A percentile compares a stretch with the other conserved stretches of the same genome.
These are phyloP conservation scores for Podosphaera leucotricha DNA, from an alignment of 2,329 filamentous ascomycete species.

Conservation along the genomic window DNA sequence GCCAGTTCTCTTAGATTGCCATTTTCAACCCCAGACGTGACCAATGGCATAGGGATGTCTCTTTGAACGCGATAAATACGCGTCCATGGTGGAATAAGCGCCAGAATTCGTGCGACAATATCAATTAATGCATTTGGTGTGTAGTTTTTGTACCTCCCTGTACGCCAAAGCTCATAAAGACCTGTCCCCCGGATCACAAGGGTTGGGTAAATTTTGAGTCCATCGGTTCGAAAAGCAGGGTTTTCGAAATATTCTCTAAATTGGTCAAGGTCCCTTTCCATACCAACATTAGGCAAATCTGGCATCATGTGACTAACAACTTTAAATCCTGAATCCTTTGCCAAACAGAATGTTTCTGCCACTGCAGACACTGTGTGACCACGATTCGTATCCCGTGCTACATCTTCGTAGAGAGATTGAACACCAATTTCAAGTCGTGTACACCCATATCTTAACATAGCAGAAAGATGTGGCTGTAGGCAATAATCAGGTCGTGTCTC, in stretches of 20 bases:
- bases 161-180: constrained; percentile 91
- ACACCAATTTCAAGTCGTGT: constrained; percentile 87
- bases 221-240: constrained; percentile 85
- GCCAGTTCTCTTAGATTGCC: constrained; percentile 87
- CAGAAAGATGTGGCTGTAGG: constrained; percentile 76
- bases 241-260: constrained; percentile 97
- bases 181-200: constrained; percentile 92
- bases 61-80: constrained; percentile 95
- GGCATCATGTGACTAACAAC: constrained; percentile 99
- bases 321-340: constrained; percentile 96
- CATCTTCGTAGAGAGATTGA: constrained; percentile 91
- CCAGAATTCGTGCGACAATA: constrained; percentile 84
- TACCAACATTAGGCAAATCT: constrained; percentile 88
- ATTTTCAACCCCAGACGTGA: constrained; percentile 96
- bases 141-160: constrained; percentile 93
- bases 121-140: constrained; percentile 93
- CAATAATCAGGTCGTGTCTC: constrained; percentile 96
- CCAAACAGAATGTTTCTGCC: constrained; percentile 86
- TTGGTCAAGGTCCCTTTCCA: constrained; percentile 92
- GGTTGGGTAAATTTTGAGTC: constrained; percentile 93
- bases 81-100: constrained; percentile 89
- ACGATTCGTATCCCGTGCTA: constrained; percentile 91
- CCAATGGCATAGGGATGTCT: constrained; percentile 98
- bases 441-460: constrained; percentile 95
- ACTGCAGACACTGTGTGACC: constrained; percentile 91